Percentiles rank a stretch among this genome's conserved stretches.
These are phyloP conservation scores for Taphrina sp. DNA, from an alignment of 1,139 yeast genomes.

Conservation along the genomic window DNA sequence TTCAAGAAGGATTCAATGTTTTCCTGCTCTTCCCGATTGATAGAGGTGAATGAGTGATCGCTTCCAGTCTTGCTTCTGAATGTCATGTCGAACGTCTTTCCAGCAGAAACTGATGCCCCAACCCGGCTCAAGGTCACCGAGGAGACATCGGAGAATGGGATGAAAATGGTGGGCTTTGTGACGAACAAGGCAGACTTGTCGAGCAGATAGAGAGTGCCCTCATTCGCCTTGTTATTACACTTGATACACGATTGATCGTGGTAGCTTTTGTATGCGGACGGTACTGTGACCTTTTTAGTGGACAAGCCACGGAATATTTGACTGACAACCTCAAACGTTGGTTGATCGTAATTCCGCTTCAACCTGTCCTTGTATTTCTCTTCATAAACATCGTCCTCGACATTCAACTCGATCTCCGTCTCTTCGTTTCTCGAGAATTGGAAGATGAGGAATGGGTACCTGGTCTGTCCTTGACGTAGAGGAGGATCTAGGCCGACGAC, in stretches of 20 bases:
- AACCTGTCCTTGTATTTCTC: conserved; percentile 73
- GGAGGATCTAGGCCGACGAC: conserved; percentile 95
- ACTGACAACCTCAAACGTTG: conserved; percentile 80
- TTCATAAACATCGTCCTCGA: conserved; percentile 62
- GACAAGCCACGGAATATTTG: conserved; percentile 89
- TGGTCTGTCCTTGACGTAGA: conserved; percentile 87
- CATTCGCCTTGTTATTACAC: conserved; percentile 92
- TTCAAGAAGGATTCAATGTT: conserved; percentile 71
- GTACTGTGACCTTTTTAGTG: conserved; percentile 77
- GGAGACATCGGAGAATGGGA: conserved; percentile 79
- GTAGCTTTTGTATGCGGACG: conserved; percentile 53
- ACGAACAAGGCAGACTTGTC: conserved; percentile 88
- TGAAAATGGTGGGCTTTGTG: conserved; percentile 90
- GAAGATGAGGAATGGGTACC: conserved; percentile 86
- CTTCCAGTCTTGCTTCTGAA: conserved; percentile 65
- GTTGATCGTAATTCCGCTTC: conserved; percentile 72
- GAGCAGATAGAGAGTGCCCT: conserved; percentile 85
- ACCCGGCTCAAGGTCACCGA: conserved; percentile 82
- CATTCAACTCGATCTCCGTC: conserved; percentile 81
- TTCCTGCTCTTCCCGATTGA: conserved; percentile 85
- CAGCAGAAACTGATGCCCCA: conserved; percentile 71
- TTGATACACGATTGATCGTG: conserved; percentile 74
- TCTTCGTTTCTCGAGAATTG: conserved; percentile 90
- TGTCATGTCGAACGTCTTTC: conserved; percentile 91
- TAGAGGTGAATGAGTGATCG: conserved; percentile 81